These are phyloP conservation scores for Phytophthora uliginosa DNA, from an alignment of 352 stramenopile genomes.

Conservation along the genomic window DNA sequence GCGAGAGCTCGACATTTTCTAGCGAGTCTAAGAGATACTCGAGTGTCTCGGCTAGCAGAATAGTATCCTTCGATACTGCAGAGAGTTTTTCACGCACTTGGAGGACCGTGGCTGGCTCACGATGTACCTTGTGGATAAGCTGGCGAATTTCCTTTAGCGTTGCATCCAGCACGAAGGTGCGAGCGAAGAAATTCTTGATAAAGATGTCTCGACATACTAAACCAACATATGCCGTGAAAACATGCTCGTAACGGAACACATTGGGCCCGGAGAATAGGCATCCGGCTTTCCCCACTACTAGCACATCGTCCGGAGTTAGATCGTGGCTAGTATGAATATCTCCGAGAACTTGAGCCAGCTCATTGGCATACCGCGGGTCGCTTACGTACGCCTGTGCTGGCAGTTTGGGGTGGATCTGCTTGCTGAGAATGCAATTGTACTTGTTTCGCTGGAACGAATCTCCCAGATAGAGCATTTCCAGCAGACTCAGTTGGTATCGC, in stretches of 20 bases:
- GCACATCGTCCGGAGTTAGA: conserved; percentile 94
- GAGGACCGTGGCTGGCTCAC: conserved; percentile 87
- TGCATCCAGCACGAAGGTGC: conserved; percentile 97
- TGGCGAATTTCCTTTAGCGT: conserved; percentile 96
- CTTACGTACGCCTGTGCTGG: conserved; percentile 96
- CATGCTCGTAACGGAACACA: conserved; percentile 95
- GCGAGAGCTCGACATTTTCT: conserved; percentile 81
- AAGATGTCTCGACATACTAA: conserved; percentile 98
- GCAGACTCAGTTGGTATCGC: conserved; percentile 95
- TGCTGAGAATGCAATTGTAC: conserved; percentile 98
- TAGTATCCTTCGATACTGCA: conserved; percentile 95
- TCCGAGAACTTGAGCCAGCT: conserved; percentile 96
- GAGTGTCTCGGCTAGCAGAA: conserved; percentile 97
- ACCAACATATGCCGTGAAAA: conserved; percentile 97
- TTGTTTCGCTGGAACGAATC: conserved; percentile 97
- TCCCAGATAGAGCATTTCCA: conserved; percentile 97
- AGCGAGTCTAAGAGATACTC: conserved; percentile 97
- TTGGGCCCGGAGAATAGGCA: conserved; percentile 96
- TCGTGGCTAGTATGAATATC: conserved; percentile 96
- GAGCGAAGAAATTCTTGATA: conserved; percentile 98
- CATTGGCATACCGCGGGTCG: conserved; percentile 96
- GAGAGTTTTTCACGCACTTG: conserved; percentile 94
- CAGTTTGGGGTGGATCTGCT: conserved; percentile 97
- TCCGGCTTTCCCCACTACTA: conserved; percentile 96
- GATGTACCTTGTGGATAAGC: conserved; percentile 90